Conservation (phyloP, 1,139 yeast genomes). For the Candida glucosophila region DNA sequence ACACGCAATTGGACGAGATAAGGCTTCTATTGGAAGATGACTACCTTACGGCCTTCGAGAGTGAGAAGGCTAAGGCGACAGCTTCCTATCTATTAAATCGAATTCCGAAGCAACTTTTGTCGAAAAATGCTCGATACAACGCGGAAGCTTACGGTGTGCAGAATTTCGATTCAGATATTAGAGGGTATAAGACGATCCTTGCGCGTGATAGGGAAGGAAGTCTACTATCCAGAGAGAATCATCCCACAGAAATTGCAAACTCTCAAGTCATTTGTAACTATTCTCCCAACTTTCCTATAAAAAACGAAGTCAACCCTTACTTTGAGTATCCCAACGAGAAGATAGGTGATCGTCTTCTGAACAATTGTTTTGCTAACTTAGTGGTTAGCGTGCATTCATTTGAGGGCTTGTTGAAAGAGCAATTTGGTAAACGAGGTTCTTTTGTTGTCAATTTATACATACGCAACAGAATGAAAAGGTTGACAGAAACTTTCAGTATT, state of each 20-base stretch:
- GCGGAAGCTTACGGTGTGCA: conserved; percentile 32
- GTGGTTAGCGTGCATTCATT: conserved; percentile 75
- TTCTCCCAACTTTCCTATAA: conserved; percentile 61
- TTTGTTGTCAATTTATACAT: conserved; percentile 68
- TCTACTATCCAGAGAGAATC: conserved; percentile 36
- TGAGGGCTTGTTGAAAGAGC: conserved; percentile 48
- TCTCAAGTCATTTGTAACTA: conserved; percentile 67
- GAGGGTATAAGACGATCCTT: conserved; percentile 68
- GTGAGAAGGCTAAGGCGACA: conserved; percentile 43
- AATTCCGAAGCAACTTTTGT: conserved; percentile 58
- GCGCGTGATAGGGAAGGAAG: conserved; percentile 61
- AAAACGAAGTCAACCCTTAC: conserved; percentile 21
- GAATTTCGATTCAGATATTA: conserved; percentile 46
- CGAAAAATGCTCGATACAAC: conserved; percentile 35
- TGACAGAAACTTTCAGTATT: conserved; percentile 77
- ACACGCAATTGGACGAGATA: conserved; percentile 53
- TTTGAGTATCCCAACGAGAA: conserved; percentile 35
- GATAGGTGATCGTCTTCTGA: no score
- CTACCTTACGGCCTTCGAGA: conserved; percentile 54
- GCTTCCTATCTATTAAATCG: conserved; percentile 55
- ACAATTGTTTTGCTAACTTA: conserved; percentile 55
- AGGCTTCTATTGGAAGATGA: conserved; percentile 51
- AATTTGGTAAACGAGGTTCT: conserved; percentile 64
- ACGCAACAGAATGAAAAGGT: conserved; percentile 53
- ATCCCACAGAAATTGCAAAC: conserved; percentile 56